phyloP scores from a whole-genome alignment of 2,329 filamentous ascomycete genomes.

The Epichloe elymi region DNA sequence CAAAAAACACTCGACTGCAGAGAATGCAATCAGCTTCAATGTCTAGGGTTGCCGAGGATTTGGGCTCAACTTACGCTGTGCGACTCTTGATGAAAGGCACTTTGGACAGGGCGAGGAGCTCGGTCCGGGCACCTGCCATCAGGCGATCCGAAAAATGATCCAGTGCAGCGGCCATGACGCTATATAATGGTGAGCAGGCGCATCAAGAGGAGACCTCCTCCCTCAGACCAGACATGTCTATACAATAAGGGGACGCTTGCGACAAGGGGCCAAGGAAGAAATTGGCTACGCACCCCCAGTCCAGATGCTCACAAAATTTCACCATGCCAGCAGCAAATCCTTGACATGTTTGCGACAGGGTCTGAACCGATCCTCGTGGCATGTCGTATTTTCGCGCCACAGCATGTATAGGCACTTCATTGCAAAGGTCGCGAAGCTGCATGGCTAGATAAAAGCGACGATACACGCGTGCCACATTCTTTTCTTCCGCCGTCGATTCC shows the following conservation, averaged over 20 bases:
- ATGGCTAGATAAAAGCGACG: slow-evolving; percentile 62
- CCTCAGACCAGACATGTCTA: no score
- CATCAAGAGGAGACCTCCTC: neutral
- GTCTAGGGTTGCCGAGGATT: neutral
- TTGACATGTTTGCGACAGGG: slow-evolving; percentile 59
- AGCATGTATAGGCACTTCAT: slow-evolving; percentile 57
- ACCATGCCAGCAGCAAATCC: slow-evolving; percentile 70
- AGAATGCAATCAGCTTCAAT: neutral
- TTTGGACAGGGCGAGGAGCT: slow-evolving; percentile 56
- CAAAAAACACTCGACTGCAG: slow-evolving; percentile 49
- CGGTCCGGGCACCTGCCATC: slow-evolving; percentile 56
- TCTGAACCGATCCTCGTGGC: slow-evolving; percentile 58
- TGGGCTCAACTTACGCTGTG: slow-evolving; percentile 40
- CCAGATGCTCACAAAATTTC: slow-evolving; percentile 68
- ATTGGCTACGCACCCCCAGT: slow-evolving; percentile 41
- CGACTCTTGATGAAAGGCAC: slow-evolving; percentile 67
- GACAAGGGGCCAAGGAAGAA: neutral
- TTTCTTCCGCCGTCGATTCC: slow-evolving; percentile 47
- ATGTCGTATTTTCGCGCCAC: slow-evolving; percentile 60
- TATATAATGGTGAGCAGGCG: slow-evolving; percentile 16
- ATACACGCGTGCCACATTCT: slow-evolving; percentile 49
- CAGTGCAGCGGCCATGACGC: slow-evolving; percentile 55
- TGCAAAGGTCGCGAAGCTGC: slow-evolving; percentile 67
- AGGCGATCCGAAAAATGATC: slow-evolving; percentile 66
- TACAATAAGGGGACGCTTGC: no score